Evolutionary conservation across 2,329 filamentous ascomycete species (phyloP), one percentile per base, ranked within the genome.

Genomic region (Exserohilum rostratum): DNA sequence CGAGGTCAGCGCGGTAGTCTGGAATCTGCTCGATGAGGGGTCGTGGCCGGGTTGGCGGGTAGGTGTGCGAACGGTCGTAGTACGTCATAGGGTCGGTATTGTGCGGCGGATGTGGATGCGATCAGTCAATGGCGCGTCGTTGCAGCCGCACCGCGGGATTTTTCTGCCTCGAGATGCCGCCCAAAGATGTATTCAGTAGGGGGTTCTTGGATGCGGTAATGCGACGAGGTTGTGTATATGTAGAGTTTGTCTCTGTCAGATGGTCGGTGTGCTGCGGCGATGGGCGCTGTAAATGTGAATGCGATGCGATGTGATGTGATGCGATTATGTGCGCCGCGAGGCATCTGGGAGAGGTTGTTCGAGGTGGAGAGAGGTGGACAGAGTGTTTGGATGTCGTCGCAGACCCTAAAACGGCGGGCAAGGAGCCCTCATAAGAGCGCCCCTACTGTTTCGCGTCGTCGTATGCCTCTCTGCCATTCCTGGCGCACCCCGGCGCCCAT

Each of bases 1-100:
- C 73, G 53, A 73, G 58, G 39, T 66, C 49, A 40, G 64, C 42
- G 50, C 57, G 62, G 43, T 67, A 50, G 52, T 66, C 54, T 30
- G 69, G 66, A 33, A 71, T 70, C 34, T 66, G 58, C 51, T 73
- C 69, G 60, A 74, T 66, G 61, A 73, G 68, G 20, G 65, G 65
- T 9, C 53, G 59, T 31, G 49, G 57, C 22, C 59, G 63, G 37
- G 60, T 57, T 20, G 51, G 50, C 51, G 58, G 57, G 37, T 57
- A 50, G 40, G 53, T 33, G 34, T 46, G 37, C 15, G 34, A 50
- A 37, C 65, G 34, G 54, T 67, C 60, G 57, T 59, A 66, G 61
- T 68, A 62, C 55, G 68, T 62, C 69, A 69, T 71, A 37, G 45
- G n/a, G 42, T 29, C 30, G 42, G 29, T 15, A n/a, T n/a, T 35